A percentile compares a stretch with the other conserved stretches of the same genome.
Evolutionary conservation across 495 filamentous ascomycete genomes (phyloP).

Genomic region (Amniculicola lignicola): DNA sequence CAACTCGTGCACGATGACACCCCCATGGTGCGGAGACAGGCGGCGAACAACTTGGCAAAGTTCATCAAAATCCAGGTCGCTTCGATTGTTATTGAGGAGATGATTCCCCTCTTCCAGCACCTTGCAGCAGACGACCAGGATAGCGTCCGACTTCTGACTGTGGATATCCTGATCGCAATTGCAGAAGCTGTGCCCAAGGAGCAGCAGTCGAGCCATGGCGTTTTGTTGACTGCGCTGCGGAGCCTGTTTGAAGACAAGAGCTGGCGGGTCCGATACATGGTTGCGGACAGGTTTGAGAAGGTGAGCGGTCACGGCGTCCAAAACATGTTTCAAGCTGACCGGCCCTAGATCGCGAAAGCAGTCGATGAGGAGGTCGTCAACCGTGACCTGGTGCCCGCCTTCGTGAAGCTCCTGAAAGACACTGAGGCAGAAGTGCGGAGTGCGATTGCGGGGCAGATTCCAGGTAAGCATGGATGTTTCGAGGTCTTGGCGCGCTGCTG

Average conservation of each 20-base stretch:
- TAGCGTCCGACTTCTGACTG: constrained; percentile 91
- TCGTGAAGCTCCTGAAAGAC: constrained; percentile 96
- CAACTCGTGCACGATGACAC: constrained; percentile 96
- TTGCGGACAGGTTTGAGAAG: constrained; percentile 97
- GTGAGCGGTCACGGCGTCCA: constrained; percentile 45
- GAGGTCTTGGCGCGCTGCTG: constrained; percentile 28
- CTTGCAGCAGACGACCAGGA: constrained; percentile 94
- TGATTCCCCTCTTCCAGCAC: constrained; percentile 98
- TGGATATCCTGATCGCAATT: constrained; percentile 93
- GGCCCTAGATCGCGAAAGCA: constrained; percentile 87
- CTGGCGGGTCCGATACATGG: constrained; percentile 99
- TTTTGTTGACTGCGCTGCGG: constrained; percentile 82
- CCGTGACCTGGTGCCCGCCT: constrained; percentile 90
- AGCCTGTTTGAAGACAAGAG: constrained; percentile 97
- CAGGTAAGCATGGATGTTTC: constrained; percentile 53
- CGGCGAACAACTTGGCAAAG: constrained; percentile 93
- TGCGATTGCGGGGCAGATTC: constrained; percentile 95
- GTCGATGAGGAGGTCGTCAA: constrained; percentile 95
- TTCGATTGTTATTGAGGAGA: constrained; percentile 88
- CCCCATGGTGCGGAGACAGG: constrained; percentile 95
- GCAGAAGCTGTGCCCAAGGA: constrained; percentile 97
- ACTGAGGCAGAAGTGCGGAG: constrained; percentile 96
- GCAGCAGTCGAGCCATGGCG: constrained; percentile 92
- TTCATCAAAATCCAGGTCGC: constrained; percentile 96
- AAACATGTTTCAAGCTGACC: constrained; percentile 15